Conservation (phyloP, 148 eudicot species). For the Cornus suecica region DNA sequence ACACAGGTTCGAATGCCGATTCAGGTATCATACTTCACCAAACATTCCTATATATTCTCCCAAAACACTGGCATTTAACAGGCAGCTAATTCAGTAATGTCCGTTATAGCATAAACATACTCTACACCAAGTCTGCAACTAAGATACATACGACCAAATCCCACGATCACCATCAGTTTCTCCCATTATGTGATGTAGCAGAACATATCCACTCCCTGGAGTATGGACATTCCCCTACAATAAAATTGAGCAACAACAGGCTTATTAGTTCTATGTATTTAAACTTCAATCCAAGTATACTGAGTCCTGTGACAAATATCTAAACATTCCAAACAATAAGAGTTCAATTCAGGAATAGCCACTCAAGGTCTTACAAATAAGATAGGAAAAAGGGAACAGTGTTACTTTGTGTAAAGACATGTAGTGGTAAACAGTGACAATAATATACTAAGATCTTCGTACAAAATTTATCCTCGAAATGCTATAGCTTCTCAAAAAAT, state of each 20-base stretch:
- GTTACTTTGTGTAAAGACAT: neutral
- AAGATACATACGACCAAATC: conserved; percentile 93
- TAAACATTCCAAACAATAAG: neutral
- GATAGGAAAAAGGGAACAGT: neutral
- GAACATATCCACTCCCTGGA: conserved; percentile 94
- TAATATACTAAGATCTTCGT: neutral
- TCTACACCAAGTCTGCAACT: conserved; percentile 4
- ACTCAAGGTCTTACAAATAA: neutral
- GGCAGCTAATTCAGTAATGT: conserved; percentile 2
- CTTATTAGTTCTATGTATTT: neutral
- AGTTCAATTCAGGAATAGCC: neutral
- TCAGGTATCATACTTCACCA: conserved; percentile 4
- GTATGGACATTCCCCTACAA: conserved; percentile 77
- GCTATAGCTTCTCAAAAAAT: neutral
- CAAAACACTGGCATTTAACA: neutral
- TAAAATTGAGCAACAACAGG: conserved; percentile 11
- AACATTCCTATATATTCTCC: neutral
- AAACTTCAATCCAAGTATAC: neutral
- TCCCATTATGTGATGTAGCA: conserved; percentile 98
- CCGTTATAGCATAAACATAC: conserved; percentile 6
- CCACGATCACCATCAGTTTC: conserved; percentile 95
- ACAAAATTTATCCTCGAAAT: neutral
- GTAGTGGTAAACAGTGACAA: neutral
- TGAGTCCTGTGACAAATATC: neutral
- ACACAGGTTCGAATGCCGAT: neutral